Base-by-base conservation (phyloP, 805 yeast species). In the Candida morakotiae region DNA sequence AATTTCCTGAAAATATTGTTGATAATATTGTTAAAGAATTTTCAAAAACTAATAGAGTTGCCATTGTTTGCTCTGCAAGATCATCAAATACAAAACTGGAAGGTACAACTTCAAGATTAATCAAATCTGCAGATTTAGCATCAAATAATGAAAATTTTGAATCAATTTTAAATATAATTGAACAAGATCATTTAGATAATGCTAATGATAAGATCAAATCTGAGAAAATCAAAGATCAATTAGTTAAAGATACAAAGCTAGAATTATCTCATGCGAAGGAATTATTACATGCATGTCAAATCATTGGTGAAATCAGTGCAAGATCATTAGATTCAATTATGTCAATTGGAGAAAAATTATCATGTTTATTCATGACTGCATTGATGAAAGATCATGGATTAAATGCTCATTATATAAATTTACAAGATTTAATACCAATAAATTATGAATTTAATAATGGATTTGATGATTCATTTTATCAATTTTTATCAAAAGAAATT, bases 21-120 rank as follows among this genome's bases (percentile, higher is more conserved):
- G 83, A 84, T 42, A 86, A 87, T 47, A 87, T 93, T 34, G 85
- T 93, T 33, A 79, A 78, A 52, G 76, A 69, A 17, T 87, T 79
- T 55, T 67, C 79, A 24, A 62, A 73, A 27, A 63, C 65, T 32
- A 72, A 71, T 47, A 73, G 82, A 38, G 95, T 89, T 11, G 97
- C 95, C 2, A 94, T 91, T 17, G 98, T 93, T 2, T 93, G 98
- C 60, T 84, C 95, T 23, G 98, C 98, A 2, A 75, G 98, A 47
- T 87, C 96, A 10, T 80, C 96, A 1, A 75, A 84, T 44, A 83
- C 95, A 27, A 93, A 93, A 56, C 79, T 87, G 16, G 96, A 91
- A 58, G 98, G 98, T 35, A 93, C 98, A 31, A 93, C 98, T 4
- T 83, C 95, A 2, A 67, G 98, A 46, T 69, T 93, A 17, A 61